These are phyloP conservation scores for Lactarius tabidus DNA, from an alignment of 768 basidiomycete species.

Conservation along the genomic window DNA sequence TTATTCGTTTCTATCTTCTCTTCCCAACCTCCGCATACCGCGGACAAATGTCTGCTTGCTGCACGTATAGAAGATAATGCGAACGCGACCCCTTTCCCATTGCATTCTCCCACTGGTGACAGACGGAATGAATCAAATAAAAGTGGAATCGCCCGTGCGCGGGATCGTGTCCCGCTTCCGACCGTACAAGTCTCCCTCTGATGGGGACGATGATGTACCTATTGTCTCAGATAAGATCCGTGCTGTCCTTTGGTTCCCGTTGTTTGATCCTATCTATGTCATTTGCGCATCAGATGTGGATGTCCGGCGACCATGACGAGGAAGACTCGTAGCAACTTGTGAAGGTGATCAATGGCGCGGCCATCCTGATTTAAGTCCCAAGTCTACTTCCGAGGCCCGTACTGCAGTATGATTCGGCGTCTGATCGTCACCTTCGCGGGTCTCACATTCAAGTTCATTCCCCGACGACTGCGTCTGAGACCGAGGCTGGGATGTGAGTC, in stretches of 20 bases:
- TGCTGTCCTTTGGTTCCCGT: background rate
- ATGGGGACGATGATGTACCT: background rate
- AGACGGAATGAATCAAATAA: background rate
- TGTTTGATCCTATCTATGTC: background rate
- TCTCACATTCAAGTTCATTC: background rate
- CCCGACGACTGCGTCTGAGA: background rate
- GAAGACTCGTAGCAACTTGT: background rate
- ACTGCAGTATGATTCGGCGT: background rate
- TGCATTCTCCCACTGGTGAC: background rate
- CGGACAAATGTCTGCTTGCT: background rate
- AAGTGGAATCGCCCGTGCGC: background rate
- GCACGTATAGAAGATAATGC: background rate
- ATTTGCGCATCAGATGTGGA: background rate
- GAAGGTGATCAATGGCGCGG: background rate
- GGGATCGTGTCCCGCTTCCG: background rate
- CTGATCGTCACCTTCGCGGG: background rate
- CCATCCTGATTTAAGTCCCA: background rate
- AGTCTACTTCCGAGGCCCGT: background rate
- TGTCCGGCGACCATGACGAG: background rate
- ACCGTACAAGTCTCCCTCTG: background rate
- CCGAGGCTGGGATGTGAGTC: constrained; percentile 1
- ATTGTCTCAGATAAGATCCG: background rate
- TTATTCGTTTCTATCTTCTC: background rate
- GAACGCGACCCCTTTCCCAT: background rate
- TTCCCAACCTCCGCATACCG: background rate